phyloP scores from a whole-genome alignment of 305 asterid genomes.

The Fraxinus nigra region DNA sequence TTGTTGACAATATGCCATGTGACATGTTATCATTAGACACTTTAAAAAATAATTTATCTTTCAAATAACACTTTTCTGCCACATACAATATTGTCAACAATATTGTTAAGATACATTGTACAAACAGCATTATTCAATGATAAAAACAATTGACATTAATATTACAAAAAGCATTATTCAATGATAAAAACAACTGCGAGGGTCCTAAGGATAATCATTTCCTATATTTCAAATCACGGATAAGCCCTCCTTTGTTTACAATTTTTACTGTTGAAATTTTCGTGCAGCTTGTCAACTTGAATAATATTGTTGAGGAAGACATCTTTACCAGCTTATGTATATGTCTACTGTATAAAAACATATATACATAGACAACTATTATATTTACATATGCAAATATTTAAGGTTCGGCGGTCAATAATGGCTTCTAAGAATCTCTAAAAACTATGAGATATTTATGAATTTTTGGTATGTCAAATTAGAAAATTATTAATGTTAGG shows the following conservation, averaged over 20 bases:
- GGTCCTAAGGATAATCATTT: constrained; percentile 12
- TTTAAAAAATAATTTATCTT: too few relatives aligned
- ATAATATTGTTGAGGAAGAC: neutral
- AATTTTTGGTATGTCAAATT: neutral
- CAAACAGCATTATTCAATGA: too few relatives aligned
- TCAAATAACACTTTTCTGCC: too few relatives aligned
- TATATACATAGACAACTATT: neutral
- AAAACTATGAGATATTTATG: neutral
- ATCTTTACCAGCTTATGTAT: neutral
- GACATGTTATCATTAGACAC: too few relatives aligned
- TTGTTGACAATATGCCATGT: too few relatives aligned
- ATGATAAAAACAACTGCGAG: too few relatives aligned
- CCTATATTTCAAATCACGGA: constrained; percentile 28
- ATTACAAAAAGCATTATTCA: too few relatives aligned
- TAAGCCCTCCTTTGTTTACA: constrained; percentile 3
- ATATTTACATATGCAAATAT: neutral
- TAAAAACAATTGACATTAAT: too few relatives aligned
- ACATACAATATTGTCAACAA: too few relatives aligned
- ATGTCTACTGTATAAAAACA: neutral
- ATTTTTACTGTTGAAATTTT: constrained; percentile 24
- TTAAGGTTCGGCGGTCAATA: neutral
- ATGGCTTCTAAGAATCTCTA: neutral
- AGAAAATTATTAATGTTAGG: neutral
- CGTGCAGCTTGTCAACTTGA: neutral
- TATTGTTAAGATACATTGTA: too few relatives aligned